A percentile compares a stretch with the other conserved stretches of the same genome.
These are phyloP conservation scores for Aphanomyces astaci DNA, from an alignment of 352 stramenopile species.

Conservation along the genomic window DNA sequence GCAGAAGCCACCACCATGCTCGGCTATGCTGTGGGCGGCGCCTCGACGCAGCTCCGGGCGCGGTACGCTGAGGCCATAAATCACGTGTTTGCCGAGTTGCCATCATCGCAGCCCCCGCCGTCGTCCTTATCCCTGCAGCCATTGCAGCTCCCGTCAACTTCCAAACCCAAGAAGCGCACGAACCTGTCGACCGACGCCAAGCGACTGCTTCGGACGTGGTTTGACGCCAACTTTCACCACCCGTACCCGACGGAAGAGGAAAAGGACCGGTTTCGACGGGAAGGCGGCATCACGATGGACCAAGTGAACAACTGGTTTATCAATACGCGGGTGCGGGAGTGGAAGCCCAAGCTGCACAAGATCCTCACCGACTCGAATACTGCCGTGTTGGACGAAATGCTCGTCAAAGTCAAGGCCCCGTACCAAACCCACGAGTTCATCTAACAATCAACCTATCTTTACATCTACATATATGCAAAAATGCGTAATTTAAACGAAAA, in stretches of 20 bases:
- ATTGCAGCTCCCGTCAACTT: neutral
- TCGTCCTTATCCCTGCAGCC: neutral
- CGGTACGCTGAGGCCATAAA: conserved; percentile 1
- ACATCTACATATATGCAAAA: no score
- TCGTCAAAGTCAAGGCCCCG: conserved; percentile 67
- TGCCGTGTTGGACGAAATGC: conserved; percentile 64
- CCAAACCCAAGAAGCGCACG: conserved; percentile 50
- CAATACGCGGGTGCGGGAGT: conserved; percentile 77
- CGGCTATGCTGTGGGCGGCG: neutral
- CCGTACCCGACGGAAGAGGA: conserved; percentile 80
- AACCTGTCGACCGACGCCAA: conserved; percentile 72
- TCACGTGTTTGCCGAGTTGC: neutral
- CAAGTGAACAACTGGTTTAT: conserved; percentile 89
- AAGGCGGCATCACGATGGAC: conserved; percentile 73
- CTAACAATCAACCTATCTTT: neutral
- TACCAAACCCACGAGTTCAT: conserved; percentile 29
- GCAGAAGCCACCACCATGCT: neutral
- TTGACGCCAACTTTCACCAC: conserved; percentile 76
- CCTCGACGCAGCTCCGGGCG: neutral
- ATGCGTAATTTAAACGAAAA: no score
- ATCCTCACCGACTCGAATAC: conserved; percentile 61
- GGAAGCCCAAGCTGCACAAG: conserved; percentile 72
- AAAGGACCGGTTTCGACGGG: conserved; percentile 53
- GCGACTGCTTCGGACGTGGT: conserved; percentile 66
- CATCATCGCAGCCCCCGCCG: neutral